phyloP scores from a whole-genome alignment of 2,329 filamentous ascomycete species.

The Pseudogymnoascus sp. region DNA sequence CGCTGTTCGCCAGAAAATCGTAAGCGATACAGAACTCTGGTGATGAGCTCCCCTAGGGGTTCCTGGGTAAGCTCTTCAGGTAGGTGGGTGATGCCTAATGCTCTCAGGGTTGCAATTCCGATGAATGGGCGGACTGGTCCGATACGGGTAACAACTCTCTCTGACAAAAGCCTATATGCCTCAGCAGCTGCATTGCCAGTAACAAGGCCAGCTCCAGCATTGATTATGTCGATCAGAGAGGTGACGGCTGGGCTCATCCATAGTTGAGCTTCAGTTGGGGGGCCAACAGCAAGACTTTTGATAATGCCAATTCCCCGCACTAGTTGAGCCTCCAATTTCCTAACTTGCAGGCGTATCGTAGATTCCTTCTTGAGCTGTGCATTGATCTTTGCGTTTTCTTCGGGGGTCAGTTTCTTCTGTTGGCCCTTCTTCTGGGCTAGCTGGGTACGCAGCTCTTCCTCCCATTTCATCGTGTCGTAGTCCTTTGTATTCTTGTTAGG shows the following conservation, averaged over 20 bases:
- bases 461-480: constrained; percentile 95
- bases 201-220: constrained; percentile 72
- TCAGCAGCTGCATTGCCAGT: constrained; percentile 71
- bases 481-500: constrained; percentile 89
- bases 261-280: constrained; percentile 76
- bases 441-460: constrained; percentile 80
- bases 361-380: constrained; percentile 84
- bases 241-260: constrained; percentile 83
- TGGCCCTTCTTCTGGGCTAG: constrained; percentile 89
- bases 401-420: constrained; percentile 80
- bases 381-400: constrained; percentile 85
- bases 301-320: constrained; percentile 81
- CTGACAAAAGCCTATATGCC: constrained; percentile 72
- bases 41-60: constrained; percentile 74
- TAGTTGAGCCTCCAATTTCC: constrained; percentile 60
- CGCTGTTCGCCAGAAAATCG: constrained; percentile 87
- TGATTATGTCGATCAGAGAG: constrained; percentile 64
- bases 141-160: constrained; percentile 65
- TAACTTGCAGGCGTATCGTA: constrained; percentile 65
- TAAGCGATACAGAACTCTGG: constrained; percentile 80
- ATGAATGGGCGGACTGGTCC: constrained; percentile 74
- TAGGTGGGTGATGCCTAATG: constrained; percentile 65
- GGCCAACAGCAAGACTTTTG: constrained; percentile 69
- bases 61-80: constrained; percentile 67
- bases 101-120: constrained; percentile 76